phyloP scores from a whole-genome alignment of 2,329 filamentous ascomycete genomes.

The Coniochaeta hoffmannii region DNA sequence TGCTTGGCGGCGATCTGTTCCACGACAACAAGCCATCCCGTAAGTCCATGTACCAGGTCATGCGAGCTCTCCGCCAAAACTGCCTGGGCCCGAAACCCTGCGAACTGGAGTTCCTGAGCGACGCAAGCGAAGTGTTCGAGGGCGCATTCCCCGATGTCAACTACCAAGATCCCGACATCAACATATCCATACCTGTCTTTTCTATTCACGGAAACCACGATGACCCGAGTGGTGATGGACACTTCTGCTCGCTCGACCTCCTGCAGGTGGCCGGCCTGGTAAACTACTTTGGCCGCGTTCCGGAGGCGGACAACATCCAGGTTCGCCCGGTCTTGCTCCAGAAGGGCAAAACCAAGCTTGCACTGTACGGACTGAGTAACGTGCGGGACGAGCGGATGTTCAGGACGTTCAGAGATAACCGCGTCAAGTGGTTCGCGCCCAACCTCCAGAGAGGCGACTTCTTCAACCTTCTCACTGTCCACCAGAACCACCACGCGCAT shows the following conservation, averaged over 20 bases:
- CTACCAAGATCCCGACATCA: constrained; percentile 96
- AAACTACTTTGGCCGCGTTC: constrained; percentile 92
- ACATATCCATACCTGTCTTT: constrained; percentile 93
- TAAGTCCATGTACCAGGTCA: constrained; percentile 95
- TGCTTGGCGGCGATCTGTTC: constrained; percentile 90
- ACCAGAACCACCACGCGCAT: constrained; percentile 92
- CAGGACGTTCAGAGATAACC: constrained; percentile 84
- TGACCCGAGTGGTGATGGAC: constrained; percentile 92
- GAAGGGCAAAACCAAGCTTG: constrained; percentile 87
- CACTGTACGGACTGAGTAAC: constrained; percentile 90
- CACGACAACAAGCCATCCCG: constrained; percentile 97
- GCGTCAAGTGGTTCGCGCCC: constrained; percentile 89
- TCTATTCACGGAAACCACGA: constrained; percentile 99
- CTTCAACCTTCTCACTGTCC: constrained; percentile 93
- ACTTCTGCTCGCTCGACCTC: constrained; percentile 83
- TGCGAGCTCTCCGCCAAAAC: constrained; percentile 87
- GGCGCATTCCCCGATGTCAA: constrained; percentile 91
- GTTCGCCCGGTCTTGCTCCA: constrained; percentile 88
- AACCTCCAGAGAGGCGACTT: constrained; percentile 75
- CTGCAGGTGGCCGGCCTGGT: constrained; percentile 85
- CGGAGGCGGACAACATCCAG: constrained; percentile 87
- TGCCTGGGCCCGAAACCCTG: constrained; percentile 94
- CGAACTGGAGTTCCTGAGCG: constrained; percentile 88
- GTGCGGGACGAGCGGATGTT: constrained; percentile 93
- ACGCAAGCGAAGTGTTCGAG: constrained; percentile 85